Base-by-base conservation (phyloP, 225 moss, liverwort and hornwort genomes). In the Physcomitrium patens region DNA sequence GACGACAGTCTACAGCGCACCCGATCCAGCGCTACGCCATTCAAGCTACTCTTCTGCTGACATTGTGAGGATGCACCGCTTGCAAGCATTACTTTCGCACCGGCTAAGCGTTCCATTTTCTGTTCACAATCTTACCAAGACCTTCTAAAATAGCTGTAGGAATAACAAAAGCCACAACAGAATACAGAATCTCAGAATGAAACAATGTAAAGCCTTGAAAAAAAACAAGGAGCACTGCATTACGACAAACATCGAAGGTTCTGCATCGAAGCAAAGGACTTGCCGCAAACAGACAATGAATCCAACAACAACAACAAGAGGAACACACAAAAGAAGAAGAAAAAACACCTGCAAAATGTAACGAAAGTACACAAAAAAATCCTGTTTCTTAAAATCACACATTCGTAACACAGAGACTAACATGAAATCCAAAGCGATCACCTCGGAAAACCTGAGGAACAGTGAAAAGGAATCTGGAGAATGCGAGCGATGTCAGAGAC, bases 41-140 rank as follows among this genome's bases (percentile, higher is more conserved):
- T 68, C 15, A 22, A 41, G 62, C 71, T 52, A 10, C 50, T 23
- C 45, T 19, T 24, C 24, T 12, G 5, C 31, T 24, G 63, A 20
- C 78, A 61, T 67, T 75, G 84, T 49, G 63, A 56, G 12, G 65
- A 14, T 43, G 65, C 12, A 9, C 56, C 26, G 13, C 20, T 43
- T 31, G 67, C 71, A 22, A 76, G 59, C 43, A 60, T 28, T n/a
- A 55, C 46, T 54, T 71, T 67, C 1, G 62, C 23, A 28, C 80
- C 42, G 12, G 81, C 78, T 56, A 84, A 19, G 15, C 44, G 9
- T 31, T 84, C 81, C 84, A 84, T 84, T 48, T 48, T 17, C 47
- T 48, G 12, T 26, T 48, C 58, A 45, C 64, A 28, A 59, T 63
- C 73, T 68, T 59, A 1, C 72, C 54, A 31, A 47, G 48, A 5